Evolutionary conservation across 805 yeast species (phyloP).

Genomic region (Trichomonascus vanleenenianus): DNA sequence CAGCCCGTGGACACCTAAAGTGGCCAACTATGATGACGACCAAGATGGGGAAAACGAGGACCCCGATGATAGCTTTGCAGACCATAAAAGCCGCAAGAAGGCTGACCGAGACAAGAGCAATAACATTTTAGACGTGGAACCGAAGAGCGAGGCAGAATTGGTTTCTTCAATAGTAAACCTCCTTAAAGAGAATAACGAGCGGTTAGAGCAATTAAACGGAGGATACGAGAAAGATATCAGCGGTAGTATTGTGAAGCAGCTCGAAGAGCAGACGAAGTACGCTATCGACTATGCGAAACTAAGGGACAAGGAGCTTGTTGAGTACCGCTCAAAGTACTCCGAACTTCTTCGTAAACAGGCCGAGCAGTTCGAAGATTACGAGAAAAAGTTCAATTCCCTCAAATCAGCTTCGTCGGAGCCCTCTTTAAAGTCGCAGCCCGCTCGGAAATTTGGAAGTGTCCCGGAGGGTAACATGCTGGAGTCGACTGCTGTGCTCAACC

Average conservation of each 20-base stretch:
- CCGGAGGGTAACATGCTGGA: not conserved
- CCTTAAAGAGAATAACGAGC: not conserved
- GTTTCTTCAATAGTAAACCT: not conserved
- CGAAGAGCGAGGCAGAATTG: not conserved
- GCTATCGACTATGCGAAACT: constrained; percentile 13
- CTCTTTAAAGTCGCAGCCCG: not conserved
- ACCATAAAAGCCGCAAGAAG: not conserved
- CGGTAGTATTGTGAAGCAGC: not conserved
- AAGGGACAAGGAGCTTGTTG: constrained; percentile 9
- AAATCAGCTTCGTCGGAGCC: too few relatives aligned
- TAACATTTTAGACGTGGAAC: not conserved
- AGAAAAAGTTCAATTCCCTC: constrained; percentile 4
- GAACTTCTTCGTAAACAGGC: constrained; percentile 8
- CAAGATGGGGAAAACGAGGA: not conserved
- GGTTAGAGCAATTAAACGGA: not conserved
- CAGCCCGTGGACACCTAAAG: constrained; percentile 16
- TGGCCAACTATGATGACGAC: not conserved
- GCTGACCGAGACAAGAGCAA: not conserved
- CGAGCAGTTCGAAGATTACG: constrained; percentile 7
- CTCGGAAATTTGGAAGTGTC: not conserved
- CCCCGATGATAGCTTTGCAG: not conserved
- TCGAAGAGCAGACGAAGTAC: constrained; percentile 4
- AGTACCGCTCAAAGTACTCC: constrained; percentile 8
- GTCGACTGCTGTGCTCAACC: not conserved
- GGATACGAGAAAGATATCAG: not conserved